phyloP scores from a whole-genome alignment of 352 stramenopile species.

The Phytopythium cucurbitacearum region DNA sequence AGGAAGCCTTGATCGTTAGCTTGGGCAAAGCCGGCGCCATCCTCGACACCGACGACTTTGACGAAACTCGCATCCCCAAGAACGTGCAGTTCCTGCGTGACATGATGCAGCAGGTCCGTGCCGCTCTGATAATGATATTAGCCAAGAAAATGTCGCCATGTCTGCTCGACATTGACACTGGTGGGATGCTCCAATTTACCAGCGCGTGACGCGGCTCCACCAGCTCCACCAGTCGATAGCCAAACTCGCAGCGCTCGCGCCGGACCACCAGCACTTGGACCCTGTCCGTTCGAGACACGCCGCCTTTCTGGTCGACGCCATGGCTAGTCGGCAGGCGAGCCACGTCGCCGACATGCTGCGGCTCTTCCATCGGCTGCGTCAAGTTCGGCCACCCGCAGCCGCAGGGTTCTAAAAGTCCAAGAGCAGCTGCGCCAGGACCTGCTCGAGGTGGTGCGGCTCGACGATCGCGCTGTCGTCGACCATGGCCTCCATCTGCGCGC shows the following conservation, averaged over 20 bases:
- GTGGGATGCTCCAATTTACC: neutral
- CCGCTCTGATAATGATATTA: neutral
- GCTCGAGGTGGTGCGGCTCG: slow-evolving; percentile 74
- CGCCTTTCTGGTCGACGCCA: slow-evolving; percentile 36
- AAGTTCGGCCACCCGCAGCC: slow-evolving; percentile 1
- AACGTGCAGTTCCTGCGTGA: slow-evolving; percentile 43
- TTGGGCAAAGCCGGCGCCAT: slow-evolving; percentile 1
- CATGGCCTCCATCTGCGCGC: slow-evolving; percentile 86
- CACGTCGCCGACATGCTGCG: slow-evolving; percentile 27
- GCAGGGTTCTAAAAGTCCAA: slow-evolving; percentile 60
- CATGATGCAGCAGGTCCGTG: slow-evolving; percentile 57
- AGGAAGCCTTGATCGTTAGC: slow-evolving; percentile 23
- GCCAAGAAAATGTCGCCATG: neutral
- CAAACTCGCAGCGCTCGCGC: slow-evolving; percentile 39
- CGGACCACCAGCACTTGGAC: slow-evolving; percentile 18
- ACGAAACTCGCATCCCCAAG: neutral
- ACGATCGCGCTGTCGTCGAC: slow-evolving; percentile 72
- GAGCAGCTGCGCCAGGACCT: slow-evolving; percentile 76
- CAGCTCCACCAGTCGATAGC: slow-evolving; percentile 60
- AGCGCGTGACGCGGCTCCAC: slow-evolving; percentile 54
- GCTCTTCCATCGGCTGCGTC: slow-evolving; percentile 10
- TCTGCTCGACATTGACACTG: neutral
- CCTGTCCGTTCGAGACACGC: slow-evolving; percentile 41
- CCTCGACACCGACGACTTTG: neutral
- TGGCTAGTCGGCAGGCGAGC: slow-evolving; percentile 29